Evolutionary conservation across 225 moss, liverwort and hornwort genomes (phyloP).

Genomic region (Physcomitrellopsis africana): DNA sequence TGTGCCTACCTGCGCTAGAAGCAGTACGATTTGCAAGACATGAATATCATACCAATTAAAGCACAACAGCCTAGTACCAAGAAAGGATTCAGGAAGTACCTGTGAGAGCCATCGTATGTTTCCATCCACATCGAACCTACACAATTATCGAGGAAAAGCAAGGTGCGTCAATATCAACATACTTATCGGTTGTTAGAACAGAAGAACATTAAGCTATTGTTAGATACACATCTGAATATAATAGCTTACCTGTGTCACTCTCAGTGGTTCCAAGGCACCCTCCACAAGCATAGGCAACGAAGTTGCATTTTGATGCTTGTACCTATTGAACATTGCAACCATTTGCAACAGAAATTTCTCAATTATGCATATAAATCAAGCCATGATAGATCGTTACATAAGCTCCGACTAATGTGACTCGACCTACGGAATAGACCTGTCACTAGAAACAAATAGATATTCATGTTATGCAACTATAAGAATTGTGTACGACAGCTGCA

Average conservation of each 20-base stretch:
- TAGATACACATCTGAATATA: not conserved
- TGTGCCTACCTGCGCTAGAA: not conserved
- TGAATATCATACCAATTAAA: not conserved
- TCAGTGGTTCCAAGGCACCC: slow-evolving; percentile 51
- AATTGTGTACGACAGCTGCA: not conserved
- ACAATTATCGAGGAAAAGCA: slow-evolving; percentile 14
- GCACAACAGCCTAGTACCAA: slow-evolving; percentile 19
- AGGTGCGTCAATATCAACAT: not conserved
- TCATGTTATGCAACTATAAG: not conserved
- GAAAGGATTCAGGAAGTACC: slow-evolving; percentile 28
- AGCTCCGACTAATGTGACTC: not conserved
- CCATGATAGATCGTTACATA: slow-evolving; percentile 10
- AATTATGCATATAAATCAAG: not conserved
- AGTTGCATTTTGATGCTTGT: slow-evolving; percentile 67
- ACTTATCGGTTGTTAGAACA: not conserved
- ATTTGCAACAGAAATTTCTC: slow-evolving; percentile 15
- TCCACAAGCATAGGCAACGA: slow-evolving; percentile 73
- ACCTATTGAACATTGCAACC: slow-evolving; percentile 39
- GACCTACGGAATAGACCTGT: not conserved
- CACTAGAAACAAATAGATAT: not conserved
- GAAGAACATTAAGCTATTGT: not conserved
- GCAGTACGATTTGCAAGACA: not conserved
- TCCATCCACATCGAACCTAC: slow-evolving; percentile 71
- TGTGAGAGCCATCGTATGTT: slow-evolving; percentile 55
- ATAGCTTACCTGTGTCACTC: slow-evolving; percentile 65